Conservation (phyloP, 2,329 filamentous ascomycete genomes). For the Fusarium mexicanum region DNA sequence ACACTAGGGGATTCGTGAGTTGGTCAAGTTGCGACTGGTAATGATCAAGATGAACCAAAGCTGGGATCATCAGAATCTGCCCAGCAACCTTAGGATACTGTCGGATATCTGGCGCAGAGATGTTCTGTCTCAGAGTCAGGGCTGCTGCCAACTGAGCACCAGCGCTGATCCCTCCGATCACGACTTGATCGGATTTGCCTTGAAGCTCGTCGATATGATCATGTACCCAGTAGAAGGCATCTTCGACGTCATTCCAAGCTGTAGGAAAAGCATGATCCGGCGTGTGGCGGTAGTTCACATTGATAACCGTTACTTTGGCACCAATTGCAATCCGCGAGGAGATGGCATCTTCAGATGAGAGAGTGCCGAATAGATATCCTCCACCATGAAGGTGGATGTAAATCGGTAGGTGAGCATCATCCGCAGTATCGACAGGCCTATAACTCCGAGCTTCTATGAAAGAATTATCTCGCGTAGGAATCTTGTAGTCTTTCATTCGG, state of each 20-base stretch:
- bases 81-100: constrained; percentile 52
- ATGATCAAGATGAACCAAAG: constrained; percentile 43
- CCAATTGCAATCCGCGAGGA: constrained; percentile 59
- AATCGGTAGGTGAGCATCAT: constrained; percentile 55
- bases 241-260: constrained; percentile 62
- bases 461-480: constrained; percentile 17
- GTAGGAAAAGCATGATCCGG: constrained; percentile 62
- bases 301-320: constrained; percentile 56
- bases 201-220: constrained; percentile 17
- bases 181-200: constrained; percentile 40
- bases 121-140: constrained; percentile 51
- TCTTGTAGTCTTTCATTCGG: constrained; percentile 45
- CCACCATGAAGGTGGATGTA: constrained; percentile 65
- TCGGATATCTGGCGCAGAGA: constrained; percentile 28
- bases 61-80: constrained; percentile 61
- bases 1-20: constrained; percentile 49
- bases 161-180: constrained; percentile 60
- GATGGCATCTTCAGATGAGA: constrained; percentile 61
- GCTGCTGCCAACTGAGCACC: constrained; percentile 55
- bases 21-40: constrained; percentile 44
- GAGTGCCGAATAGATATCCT: constrained; percentile 64
- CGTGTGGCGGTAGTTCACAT: constrained; percentile 69
- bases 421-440: neutral
- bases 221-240: constrained; percentile 64
- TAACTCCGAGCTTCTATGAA: constrained; percentile 28